Conservation (phyloP, 2,329 filamentous ascomycete genomes). For the Juglanconis sp. region DNA sequence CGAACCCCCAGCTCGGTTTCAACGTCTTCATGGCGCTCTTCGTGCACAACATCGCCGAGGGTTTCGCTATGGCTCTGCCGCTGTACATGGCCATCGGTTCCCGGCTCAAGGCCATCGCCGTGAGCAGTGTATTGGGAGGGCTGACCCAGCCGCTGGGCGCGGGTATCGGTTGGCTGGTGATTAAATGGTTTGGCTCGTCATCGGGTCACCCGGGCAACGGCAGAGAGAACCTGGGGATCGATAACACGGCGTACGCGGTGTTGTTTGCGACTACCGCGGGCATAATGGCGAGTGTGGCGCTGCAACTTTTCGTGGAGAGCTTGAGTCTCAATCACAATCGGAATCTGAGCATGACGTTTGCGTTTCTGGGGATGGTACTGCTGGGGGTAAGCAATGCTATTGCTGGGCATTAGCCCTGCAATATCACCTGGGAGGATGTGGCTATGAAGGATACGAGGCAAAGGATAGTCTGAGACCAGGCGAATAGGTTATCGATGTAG, state of each 20-base stretch:
- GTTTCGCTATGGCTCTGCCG: conserved; percentile 89
- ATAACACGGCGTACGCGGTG: conserved; percentile 64
- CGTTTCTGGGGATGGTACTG: conserved; percentile 82
- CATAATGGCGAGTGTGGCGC: conserved; percentile 90
- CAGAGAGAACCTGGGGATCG: conserved; percentile 40
- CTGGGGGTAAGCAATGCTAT: conserved; percentile 77
- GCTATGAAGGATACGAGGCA: too few relatives aligned
- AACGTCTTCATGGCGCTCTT: conserved; percentile 94
- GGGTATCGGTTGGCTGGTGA: conserved; percentile 80
- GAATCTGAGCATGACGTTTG: conserved; percentile 74
- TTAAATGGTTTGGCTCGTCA: conserved; percentile 61
- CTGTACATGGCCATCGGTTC: conserved; percentile 87
- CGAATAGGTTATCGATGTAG: too few relatives aligned
- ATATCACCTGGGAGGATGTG: background rate
- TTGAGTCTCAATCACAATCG: conserved; percentile 77
- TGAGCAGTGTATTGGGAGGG: conserved; percentile 80
- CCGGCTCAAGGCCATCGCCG: conserved; percentile 76
- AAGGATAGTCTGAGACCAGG: too few relatives aligned
- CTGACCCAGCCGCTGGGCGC: conserved; percentile 85
- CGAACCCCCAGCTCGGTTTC: conserved; percentile 82
- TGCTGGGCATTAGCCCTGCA: conserved; percentile 12
- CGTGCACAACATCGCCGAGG: conserved; percentile 97
- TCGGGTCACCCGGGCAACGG: background rate
- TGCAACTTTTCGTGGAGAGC: conserved; percentile 86
- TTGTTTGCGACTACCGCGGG: conserved; percentile 89